Percentiles rank a stretch among this genome's conserved stretches.
Conservation (phyloP, 1,284 basidiomycete genomes). For the Pascua guehoae region DNA sequence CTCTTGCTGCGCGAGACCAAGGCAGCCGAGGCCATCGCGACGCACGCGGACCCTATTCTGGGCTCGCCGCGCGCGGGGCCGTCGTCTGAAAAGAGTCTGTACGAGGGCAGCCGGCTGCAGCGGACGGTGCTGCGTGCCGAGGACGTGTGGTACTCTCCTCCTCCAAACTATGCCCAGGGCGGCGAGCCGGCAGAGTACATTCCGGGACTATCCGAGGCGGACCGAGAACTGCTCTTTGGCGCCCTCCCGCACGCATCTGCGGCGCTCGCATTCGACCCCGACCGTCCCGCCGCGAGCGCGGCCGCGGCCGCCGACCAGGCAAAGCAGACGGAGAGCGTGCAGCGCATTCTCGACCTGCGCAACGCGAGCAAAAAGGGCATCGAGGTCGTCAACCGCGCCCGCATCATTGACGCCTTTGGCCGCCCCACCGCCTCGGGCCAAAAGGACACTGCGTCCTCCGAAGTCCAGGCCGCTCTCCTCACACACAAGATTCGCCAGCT, state of each 20-base stretch:
- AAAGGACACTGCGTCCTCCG: constrained; percentile 69
- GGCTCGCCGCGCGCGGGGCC: constrained; percentile 18
- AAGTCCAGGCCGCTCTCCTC: constrained; percentile 85
- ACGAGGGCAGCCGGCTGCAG: constrained; percentile 31
- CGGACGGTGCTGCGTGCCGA: constrained; percentile 25
- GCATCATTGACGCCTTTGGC: constrained; percentile 78
- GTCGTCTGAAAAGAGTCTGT: constrained; percentile 10
- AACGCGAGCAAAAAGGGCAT: constrained; percentile 83
- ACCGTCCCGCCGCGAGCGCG: constrained; percentile 6
- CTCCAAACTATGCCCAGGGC: constrained; percentile 35
- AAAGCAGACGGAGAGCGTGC: constrained; percentile 63
- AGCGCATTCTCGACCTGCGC: constrained; percentile 71
- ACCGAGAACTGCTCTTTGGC: constrained; percentile 40
- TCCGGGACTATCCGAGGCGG: constrained; percentile 32
- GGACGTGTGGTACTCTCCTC: constrained; percentile 35
- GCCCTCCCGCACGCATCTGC: constrained; percentile 39
- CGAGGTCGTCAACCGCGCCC: constrained; percentile 75
- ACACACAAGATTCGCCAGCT: constrained; percentile 82
- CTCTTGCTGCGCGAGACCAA: constrained; percentile 2
- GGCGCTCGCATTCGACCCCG: constrained; percentile 26
- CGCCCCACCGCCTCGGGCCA: constrained; percentile 26
- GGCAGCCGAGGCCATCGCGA: constrained; percentile 2
- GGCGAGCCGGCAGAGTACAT: constrained; percentile 32
- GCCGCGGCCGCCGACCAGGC: constrained; percentile 50
- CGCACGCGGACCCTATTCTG: constrained; percentile 14